Percentiles rank a stretch among this genome's conserved stretches.
These are phyloP conservation scores for Dryas integrifolia DNA, from an alignment of 331 rosid genomes.

Conservation along the genomic window DNA sequence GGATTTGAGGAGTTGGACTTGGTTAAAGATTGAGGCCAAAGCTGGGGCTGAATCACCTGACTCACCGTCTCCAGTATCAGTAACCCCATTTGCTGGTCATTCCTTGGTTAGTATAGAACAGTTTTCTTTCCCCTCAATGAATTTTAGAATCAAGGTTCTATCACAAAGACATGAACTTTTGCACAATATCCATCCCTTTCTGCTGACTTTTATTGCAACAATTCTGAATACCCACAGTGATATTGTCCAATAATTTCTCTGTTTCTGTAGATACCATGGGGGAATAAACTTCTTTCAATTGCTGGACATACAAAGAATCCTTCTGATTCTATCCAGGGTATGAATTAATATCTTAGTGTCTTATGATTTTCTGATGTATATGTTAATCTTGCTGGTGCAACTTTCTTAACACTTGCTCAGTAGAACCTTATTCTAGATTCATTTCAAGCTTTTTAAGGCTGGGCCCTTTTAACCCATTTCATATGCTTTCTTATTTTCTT, in stretches of 20 bases:
- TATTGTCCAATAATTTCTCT: constrained; percentile 2
- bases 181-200: constrained; percentile 8
- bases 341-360: constrained; percentile 4
- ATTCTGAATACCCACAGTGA: background rate
- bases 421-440: background rate
- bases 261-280: constrained; percentile 75
- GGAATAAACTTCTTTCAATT: constrained; percentile 69
- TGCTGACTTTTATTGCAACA: background rate
- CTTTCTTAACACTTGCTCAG: background rate
- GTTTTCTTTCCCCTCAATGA: background rate
- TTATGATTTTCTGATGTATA: constrained; percentile 14
- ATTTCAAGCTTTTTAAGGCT: background rate
- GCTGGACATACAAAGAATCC: constrained; percentile 92
- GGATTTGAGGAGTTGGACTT: constrained; percentile 87
- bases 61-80: constrained; percentile 42
- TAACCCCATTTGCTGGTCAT: constrained; percentile 82
- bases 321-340: constrained; percentile 75
- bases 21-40: constrained; percentile 79
- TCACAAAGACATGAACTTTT: constrained; percentile 6
- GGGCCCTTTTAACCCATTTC: background rate
- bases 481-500: constrained; percentile 10
- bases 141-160: constrained; percentile 1
- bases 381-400: background rate
- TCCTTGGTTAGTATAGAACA: constrained; percentile 68
- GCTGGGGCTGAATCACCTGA: constrained; percentile 46